A percentile compares a stretch with the other conserved stretches of the same genome.
Conservation (phyloP, 2,329 filamentous ascomycete genomes). For the Diaporthe sp. region DNA sequence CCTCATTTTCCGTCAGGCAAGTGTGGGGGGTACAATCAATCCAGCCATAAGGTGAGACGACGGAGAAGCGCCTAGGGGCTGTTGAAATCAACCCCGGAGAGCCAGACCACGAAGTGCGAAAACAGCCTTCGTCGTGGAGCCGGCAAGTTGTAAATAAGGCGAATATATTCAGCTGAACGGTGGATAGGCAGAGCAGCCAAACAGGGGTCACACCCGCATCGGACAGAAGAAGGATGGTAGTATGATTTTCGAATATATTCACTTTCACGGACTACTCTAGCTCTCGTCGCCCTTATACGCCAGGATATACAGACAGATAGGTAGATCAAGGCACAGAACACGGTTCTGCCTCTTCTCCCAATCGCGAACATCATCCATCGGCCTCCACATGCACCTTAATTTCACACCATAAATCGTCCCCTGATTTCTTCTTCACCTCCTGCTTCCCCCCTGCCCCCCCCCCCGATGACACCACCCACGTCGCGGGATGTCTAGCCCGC, state of each 20-base stretch:
- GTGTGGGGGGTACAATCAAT: not conserved
- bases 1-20: not conserved
- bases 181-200: not conserved
- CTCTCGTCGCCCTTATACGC: slow-evolving; percentile 7
- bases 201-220: not conserved
- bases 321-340: slow-evolving; percentile 9
- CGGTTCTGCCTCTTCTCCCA: not conserved
- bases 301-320: slow-evolving; percentile 18
- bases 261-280: slow-evolving; percentile 16
- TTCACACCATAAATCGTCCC: not conserved
- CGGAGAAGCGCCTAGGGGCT: not conserved
- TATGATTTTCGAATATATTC: slow-evolving; percentile 1
- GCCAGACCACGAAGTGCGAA: too few relatives aligned
- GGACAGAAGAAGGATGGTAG: too few relatives aligned
- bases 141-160: not conserved
- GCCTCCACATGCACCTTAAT: not conserved
- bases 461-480: not conserved
- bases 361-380: not conserved
- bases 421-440: not conserved
- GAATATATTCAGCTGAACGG: not conserved
- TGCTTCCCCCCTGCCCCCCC: too few relatives aligned
- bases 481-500: not conserved
- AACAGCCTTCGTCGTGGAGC: not conserved
- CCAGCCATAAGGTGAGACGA: not conserved
- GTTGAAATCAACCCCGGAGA: not conserved